A percentile compares a stretch with the other conserved stretches of the same genome.
Evolutionary conservation across 2,329 filamentous ascomycete species (phyloP).

Genomic region (Cytospora paraplurivora): DNA sequence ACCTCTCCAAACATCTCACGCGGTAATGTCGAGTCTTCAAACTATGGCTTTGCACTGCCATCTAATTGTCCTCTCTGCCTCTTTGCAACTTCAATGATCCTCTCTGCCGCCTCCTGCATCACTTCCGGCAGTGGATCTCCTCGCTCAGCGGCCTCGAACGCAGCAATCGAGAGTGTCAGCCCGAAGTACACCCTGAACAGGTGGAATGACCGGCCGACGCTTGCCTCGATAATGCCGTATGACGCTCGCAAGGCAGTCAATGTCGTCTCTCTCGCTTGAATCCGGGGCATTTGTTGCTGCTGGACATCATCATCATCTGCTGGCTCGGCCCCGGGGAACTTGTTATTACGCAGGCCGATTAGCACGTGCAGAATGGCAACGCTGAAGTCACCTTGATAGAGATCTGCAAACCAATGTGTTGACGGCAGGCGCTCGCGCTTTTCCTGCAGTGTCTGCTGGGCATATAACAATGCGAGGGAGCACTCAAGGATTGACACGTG

Average conservation of each 20-base stretch:
- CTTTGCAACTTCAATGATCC: neutral
- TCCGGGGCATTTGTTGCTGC: neutral
- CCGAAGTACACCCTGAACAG: neutral
- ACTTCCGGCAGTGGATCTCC: neutral
- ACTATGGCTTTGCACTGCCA: neutral
- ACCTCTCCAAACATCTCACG: neutral
- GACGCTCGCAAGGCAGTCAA: constrained; percentile 4
- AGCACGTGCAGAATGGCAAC: constrained; percentile 37
- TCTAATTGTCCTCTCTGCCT: neutral
- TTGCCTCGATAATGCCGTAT: constrained; percentile 5
- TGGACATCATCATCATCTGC: neutral
- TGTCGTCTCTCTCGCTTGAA: neutral
- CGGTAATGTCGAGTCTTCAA: neutral
- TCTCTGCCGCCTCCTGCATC: neutral
- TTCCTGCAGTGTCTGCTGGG: constrained; percentile 27
- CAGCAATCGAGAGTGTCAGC: neutral
- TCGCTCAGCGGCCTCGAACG: neutral
- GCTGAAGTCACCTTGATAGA: constrained; percentile 14
- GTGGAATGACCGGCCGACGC: constrained; percentile 2
- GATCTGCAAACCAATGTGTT: constrained; percentile 16
- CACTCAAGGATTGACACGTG: constrained; percentile 28
- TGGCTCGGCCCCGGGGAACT: neutral
- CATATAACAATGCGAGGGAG: constrained; percentile 31
- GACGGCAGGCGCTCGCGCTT: neutral
- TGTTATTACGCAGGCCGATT: constrained; percentile 29